These are phyloP conservation scores for Gastrolobium bilobum DNA, from an alignment of 306 rosid genomes.

Conservation along the genomic window DNA sequence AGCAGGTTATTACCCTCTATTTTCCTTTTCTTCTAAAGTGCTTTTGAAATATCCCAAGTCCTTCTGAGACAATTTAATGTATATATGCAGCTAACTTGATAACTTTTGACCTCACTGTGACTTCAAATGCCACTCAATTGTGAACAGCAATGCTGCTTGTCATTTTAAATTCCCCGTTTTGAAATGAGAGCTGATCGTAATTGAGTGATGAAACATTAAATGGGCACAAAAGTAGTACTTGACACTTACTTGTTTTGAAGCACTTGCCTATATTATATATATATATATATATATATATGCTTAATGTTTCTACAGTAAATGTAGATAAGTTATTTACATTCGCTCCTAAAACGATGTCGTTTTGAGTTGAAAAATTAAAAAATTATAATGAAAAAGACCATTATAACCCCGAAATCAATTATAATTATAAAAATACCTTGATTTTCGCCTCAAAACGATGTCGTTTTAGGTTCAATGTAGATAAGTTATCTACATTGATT, in stretches of 20 bases:
- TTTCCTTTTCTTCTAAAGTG: not conserved
- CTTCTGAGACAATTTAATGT: not conserved
- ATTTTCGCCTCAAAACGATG: too few relatives aligned
- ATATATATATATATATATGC: too few relatives aligned
- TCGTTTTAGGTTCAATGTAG: too few relatives aligned
- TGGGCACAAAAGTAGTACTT: conserved; percentile 9
- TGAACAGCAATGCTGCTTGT: not conserved
- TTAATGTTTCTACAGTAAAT: too few relatives aligned
- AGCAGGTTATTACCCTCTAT: not conserved
- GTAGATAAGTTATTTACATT: not conserved
- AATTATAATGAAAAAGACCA: too few relatives aligned
- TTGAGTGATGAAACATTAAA: conserved; percentile 13
- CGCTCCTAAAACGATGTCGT: too few relatives aligned
- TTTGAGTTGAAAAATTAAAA: too few relatives aligned
- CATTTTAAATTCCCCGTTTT: not conserved
- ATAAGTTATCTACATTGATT: too few relatives aligned
- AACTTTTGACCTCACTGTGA: not conserved
- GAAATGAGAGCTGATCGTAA: not conserved
- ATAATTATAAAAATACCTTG: too few relatives aligned
- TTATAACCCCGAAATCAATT: too few relatives aligned
- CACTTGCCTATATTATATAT: not conserved
- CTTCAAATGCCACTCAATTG: not conserved
- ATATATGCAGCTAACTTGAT: conserved; percentile 12
- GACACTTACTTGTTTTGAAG: not conserved
- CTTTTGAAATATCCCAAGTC: conserved; percentile 7